phyloP scores from a whole-genome alignment of 305 asterid genomes.

The Fraxinus floribunda region DNA sequence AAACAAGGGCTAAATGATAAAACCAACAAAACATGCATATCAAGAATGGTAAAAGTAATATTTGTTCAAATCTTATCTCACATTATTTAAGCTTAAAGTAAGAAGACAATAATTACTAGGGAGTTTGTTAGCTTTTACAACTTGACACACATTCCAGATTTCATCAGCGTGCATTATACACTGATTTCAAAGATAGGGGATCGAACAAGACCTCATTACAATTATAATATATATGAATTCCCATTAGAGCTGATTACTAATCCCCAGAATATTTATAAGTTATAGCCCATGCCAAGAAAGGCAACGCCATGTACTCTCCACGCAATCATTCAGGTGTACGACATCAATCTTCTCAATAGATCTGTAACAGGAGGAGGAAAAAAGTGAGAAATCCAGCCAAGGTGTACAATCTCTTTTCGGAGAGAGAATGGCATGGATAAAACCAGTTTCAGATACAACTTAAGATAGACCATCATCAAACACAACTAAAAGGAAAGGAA shows the following conservation, averaged over 20 bases:
- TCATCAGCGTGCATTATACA: not conserved
- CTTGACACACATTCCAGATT: constrained; percentile 10
- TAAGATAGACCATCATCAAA: not conserved
- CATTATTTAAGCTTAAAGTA: constrained; percentile 2
- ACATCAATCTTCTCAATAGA: constrained; percentile 10
- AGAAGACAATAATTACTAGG: not conserved
- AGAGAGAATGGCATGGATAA: not conserved
- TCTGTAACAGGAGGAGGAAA: constrained; percentile 13
- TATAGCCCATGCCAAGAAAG: constrained; percentile 21
- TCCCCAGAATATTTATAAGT: constrained; percentile 30
- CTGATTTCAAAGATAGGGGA: constrained; percentile 1
- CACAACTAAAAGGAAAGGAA: not conserved
- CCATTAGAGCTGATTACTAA: constrained; percentile 6
- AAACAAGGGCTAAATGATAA: not conserved
- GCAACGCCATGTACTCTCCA: constrained; percentile 25
- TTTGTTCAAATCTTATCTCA: not conserved
- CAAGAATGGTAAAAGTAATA: not conserved
- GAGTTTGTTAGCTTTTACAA: constrained; percentile 15
- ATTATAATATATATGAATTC: constrained; percentile 4
- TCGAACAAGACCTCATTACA: constrained; percentile 9
- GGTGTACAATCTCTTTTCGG: not conserved
- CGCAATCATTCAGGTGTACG: not conserved
- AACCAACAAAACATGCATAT: not conserved
- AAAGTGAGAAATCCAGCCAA: not conserved
- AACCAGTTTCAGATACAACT: not conserved